These are phyloP conservation scores for Buddleja alternifolia DNA, from an alignment of 257 asterid genomes.

Conservation along the genomic window DNA sequence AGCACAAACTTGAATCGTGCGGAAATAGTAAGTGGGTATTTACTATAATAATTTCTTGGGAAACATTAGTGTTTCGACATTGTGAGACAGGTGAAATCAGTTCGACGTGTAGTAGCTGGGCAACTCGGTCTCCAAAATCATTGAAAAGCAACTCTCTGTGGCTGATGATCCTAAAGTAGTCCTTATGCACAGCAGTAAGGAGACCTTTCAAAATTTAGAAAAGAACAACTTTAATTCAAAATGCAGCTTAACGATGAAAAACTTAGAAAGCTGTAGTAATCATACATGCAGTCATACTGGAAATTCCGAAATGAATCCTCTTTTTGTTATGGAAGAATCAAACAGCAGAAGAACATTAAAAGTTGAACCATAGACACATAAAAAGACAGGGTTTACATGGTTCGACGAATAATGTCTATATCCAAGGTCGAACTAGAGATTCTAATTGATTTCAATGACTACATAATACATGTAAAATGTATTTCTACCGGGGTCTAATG, in stretches of 20 bases:
- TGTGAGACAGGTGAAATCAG: conserved; percentile 52
- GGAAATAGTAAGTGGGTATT: conserved; percentile 74
- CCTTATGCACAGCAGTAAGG: conserved; percentile 68
- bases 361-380: no score
- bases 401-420: no score
- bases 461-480: no score
- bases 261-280: no score
- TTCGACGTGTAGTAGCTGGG: conserved; percentile 70
- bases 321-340: no score
- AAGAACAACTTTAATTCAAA: neutral
- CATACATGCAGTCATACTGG: no score
- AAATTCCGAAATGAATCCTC: no score
- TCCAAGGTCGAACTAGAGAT: no score
- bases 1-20: conserved; percentile 65
- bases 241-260: neutral
- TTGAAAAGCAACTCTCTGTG: conserved; percentile 67
- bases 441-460: no score
- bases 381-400: no score
- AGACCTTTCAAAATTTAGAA: conserved; percentile 44
- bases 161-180: conserved; percentile 57
- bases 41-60: conserved; percentile 66
- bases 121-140: conserved; percentile 82
- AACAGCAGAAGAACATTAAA: no score
- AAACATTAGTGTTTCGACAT: conserved; percentile 40
- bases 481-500: no score